Percentiles rank a stretch among this genome's conserved stretches.
Conservation (phyloP, 768 basidiomycete genomes). For the Lentinus brumalis region DNA sequence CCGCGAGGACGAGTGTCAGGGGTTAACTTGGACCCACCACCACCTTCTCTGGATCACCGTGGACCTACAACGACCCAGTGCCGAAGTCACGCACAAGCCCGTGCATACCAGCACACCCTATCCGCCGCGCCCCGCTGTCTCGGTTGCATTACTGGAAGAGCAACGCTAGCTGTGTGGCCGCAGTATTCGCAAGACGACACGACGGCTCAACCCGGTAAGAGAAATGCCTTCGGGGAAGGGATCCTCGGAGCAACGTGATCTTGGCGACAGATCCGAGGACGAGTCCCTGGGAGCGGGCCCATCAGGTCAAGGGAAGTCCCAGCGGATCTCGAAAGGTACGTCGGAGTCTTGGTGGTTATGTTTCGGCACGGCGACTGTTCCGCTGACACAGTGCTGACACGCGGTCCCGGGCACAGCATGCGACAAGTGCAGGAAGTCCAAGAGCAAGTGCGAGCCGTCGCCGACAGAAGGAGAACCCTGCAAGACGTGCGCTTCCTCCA, state of each 20-base stretch:
- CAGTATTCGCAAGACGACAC: too few species aligned
- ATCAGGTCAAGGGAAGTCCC: slow-evolving; percentile 4
- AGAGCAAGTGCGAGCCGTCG: slow-evolving; percentile 80
- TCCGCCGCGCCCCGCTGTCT: too few species aligned
- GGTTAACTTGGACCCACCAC: neutral
- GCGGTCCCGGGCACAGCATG: slow-evolving; percentile 54
- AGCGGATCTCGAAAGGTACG: slow-evolving; percentile 16
- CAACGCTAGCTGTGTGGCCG: too few species aligned
- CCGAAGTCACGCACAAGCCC: neutral
- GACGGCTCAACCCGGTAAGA: neutral
- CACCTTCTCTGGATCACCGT: neutral
- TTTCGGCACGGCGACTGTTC: neutral
- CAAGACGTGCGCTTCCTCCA: slow-evolving; percentile 53
- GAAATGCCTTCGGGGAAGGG: neutral
- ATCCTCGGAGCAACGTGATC: neutral
- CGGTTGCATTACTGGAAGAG: too few species aligned
- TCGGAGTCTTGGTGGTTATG: neutral
- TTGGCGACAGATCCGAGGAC: slow-evolving; percentile 3
- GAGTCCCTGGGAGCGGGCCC: neutral
- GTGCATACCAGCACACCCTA: too few species aligned
- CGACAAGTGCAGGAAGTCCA: slow-evolving; percentile 86
- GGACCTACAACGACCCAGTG: neutral
- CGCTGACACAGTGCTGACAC: neutral
- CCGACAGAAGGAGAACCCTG: slow-evolving; percentile 67
- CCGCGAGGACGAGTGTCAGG: neutral